A percentile compares a stretch with the other conserved stretches of the same genome.
Conservation (phyloP, 208 protist species). For the Polymyxa betae region DNA sequence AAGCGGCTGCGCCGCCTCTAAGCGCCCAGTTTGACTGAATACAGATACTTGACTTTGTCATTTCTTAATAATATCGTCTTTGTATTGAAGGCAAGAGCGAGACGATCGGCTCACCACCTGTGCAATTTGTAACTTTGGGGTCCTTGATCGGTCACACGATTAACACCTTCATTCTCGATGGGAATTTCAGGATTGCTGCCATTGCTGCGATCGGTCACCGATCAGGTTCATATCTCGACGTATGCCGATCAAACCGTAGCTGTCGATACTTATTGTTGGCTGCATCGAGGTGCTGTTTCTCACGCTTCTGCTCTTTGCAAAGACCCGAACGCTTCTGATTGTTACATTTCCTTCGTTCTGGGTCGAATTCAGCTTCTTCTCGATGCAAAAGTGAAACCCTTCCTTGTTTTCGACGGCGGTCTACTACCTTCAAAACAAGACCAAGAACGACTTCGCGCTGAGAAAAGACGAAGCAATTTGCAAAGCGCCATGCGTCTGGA, state of each 20-base stretch:
- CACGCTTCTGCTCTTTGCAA: conserved; percentile 68
- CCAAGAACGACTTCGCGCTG: conserved; percentile 77
- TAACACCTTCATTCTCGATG: too few relatives aligned
- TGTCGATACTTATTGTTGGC: conserved; percentile 83
- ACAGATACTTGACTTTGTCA: too few relatives aligned
- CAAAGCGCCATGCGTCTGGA: conserved; percentile 50
- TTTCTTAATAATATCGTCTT: too few relatives aligned
- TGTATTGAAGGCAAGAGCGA: too few relatives aligned
- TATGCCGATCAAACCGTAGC: conserved; percentile 75
- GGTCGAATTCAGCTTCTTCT: conserved; percentile 76
- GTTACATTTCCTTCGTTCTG: conserved; percentile 74
- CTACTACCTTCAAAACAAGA: conserved; percentile 78
- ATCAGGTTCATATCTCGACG: conserved; percentile 67
- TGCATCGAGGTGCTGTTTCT: conserved; percentile 76
- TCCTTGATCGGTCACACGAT: too few relatives aligned
- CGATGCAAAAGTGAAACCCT: conserved; percentile 73
- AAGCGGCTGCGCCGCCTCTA: too few relatives aligned
- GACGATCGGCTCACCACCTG: too few relatives aligned
- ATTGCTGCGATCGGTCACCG: conserved; percentile 66
- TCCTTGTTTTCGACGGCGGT: conserved; percentile 89
- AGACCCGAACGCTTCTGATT: background rate
- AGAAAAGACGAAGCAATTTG: background rate
- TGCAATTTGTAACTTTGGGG: too few relatives aligned
- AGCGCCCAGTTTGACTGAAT: too few relatives aligned
- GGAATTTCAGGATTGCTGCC: conserved; percentile 78